Percentiles rank a stretch among this genome's conserved stretches.
Evolutionary conservation across 495 filamentous ascomycete genomes (phyloP).

Genomic region (Xylaria castorea): DNA sequence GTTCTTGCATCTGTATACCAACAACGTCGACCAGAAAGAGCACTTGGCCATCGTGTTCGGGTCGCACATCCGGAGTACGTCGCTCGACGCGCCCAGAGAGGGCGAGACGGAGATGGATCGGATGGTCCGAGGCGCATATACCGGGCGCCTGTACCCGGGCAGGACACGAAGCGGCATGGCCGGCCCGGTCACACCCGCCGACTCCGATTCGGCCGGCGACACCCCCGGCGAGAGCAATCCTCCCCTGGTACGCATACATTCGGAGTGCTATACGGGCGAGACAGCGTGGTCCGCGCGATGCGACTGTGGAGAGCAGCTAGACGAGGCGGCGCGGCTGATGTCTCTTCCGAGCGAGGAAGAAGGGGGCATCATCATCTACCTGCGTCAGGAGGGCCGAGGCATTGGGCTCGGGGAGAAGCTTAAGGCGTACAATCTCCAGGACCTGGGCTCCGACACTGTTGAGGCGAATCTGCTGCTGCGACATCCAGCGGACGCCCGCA

Average conservation of each 20-base stretch:
- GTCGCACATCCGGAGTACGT: slow-evolving; percentile 76
- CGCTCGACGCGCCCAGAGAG: slow-evolving; percentile 76
- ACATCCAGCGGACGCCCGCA: slow-evolving; percentile 92
- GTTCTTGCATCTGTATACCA: slow-evolving; percentile 95
- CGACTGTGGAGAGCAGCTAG: slow-evolving; percentile 96
- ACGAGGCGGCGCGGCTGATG: slow-evolving; percentile 96
- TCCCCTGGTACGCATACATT: slow-evolving; percentile 93
- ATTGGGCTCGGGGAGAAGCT: slow-evolving; percentile 95
- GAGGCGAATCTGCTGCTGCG: slow-evolving; percentile 91
- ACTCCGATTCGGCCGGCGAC: slow-evolving; percentile 34
- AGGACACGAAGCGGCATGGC: slow-evolving; percentile 69
- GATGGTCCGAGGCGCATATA: slow-evolving; percentile 93
- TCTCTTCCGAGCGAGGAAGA: slow-evolving; percentile 69
- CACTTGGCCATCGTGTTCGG: slow-evolving; percentile 99
- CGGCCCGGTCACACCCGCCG: slow-evolving; percentile 21
- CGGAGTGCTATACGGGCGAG: slow-evolving; percentile 98
- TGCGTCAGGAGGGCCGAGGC: slow-evolving; percentile 93
- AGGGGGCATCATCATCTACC: slow-evolving; percentile 91
- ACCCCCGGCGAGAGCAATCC: slow-evolving; percentile 24
- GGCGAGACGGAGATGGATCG: slow-evolving; percentile 97
- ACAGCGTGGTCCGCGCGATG: slow-evolving; percentile 97
- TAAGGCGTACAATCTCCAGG: slow-evolving; percentile 97
- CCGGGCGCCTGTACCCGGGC: slow-evolving; percentile 85
- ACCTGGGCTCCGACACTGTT: slow-evolving; percentile 92
- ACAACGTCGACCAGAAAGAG: slow-evolving; percentile 92